Evolutionary conservation across 495 filamentous ascomycete species (phyloP), one percentile per base, ranked within the genome.

Genomic region (Aspergillus indologenus): DNA sequence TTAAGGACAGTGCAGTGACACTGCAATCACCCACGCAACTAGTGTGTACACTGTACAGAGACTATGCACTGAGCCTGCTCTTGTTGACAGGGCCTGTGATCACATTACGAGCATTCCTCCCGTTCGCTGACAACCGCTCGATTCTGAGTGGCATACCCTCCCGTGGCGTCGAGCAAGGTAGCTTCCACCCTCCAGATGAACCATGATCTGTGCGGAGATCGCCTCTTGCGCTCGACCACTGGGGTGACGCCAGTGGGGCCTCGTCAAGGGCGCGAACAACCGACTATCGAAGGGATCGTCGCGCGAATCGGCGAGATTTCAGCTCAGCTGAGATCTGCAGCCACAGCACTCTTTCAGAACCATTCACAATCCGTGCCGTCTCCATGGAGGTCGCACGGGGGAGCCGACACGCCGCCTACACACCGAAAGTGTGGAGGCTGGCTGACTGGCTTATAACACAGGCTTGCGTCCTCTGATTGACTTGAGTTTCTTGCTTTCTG

Each of bases 121-220:
- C 21, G n/a, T 15, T 17, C 29, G 59, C 59, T 58, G 60, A 58
- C 55, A 57, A 58, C 58, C 44, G 18, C 24, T 55, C 54, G 54
- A 49, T 54, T 29, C 29, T 57, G 42, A 57, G 31, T 61, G 54
- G 59, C 57, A 52, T 51, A 11, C n/a, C 21, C 47, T 23, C 47
- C 47, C 47, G 24, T 49, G 11, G 51, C 46, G 14, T 34, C 42
- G 53, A 22, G 62, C 56, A 62, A 65, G 58, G 58, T 51, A 47
- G 48, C 61, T 54, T 26, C 34, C 43, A 15, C 47, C 56, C 48
- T 57, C 59, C 51, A 53, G 61, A 67, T 46, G 65, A 67, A 67
- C 65, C 58, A 62, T 67, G 65, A 64, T 67, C 65, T 67, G 61
- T 62, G 65, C 57, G 61, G 55, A 54, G 65, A 67, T 67, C 65